Evolutionary conservation across 768 basidiomycete genomes (phyloP).

Genomic region (Trametes maxima): DNA sequence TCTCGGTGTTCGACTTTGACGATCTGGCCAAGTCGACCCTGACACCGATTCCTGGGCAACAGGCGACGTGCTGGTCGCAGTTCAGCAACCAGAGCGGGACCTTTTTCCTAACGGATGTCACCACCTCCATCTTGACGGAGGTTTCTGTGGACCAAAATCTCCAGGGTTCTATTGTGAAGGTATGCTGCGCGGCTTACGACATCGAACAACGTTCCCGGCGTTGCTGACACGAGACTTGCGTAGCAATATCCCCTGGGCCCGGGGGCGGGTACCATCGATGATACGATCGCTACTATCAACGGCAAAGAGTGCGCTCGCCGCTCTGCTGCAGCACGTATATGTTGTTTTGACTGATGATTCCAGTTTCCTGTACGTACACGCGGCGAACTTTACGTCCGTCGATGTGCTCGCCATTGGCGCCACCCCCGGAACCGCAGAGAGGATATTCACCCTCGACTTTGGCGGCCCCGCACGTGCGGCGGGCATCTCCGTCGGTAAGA

Average conservation of each 20-base stretch:
- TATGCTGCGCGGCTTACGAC: conserved; percentile 16
- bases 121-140: conserved; percentile 41
- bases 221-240: not conserved
- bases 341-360: not conserved
- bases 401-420: no score
- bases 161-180: conserved; percentile 46
- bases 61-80: conserved; percentile 34
- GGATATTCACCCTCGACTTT: not conserved
- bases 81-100: conserved; percentile 35
- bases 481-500: not conserved
- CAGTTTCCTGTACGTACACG: not conserved
- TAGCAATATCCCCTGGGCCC: conserved; percentile 28
- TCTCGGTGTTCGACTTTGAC: conserved; percentile 33
- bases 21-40: conserved; percentile 10
- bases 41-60: conserved; percentile 30
- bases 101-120: conserved; percentile 36
- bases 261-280: conserved; percentile 26
- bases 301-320: conserved; percentile 24
- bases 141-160: conserved; percentile 49
- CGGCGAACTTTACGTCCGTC: not conserved
- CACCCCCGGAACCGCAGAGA: not conserved
- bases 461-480: conserved; percentile 13
- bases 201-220: no score
- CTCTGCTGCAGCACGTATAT: not conserved
- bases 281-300: conserved; percentile 24